These are phyloP conservation scores for Solanum hybrid DNA, from an alignment of 305 asterid species.

Conservation along the genomic window DNA sequence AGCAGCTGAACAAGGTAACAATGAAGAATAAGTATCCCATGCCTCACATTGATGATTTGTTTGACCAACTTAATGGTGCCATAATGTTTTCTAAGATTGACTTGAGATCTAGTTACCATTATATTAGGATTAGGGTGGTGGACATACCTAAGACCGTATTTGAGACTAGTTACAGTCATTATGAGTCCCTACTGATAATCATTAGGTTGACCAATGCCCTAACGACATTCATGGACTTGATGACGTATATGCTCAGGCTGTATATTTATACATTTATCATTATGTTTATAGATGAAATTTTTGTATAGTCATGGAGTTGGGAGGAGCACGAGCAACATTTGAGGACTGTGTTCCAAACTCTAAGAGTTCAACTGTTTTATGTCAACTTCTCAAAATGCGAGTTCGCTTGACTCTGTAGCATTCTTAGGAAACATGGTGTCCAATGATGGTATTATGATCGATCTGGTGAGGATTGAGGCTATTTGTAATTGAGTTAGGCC, in stretches of 20 bases:
- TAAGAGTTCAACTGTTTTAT: not conserved
- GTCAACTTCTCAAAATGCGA: not conserved
- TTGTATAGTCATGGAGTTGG: not conserved
- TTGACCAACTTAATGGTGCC: not conserved
- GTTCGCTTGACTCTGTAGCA: not conserved
- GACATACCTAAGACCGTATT: not conserved
- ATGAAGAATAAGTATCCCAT: not conserved
- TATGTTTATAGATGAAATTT: too few relatives aligned
- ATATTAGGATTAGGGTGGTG: not conserved
- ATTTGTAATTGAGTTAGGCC: not conserved
- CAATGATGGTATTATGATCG: not conserved
- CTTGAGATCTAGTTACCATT: not conserved
- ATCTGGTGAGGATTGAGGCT: not conserved
- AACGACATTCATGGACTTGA: not conserved
- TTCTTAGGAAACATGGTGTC: not conserved
- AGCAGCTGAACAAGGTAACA: not conserved
- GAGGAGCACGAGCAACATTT: not conserved
- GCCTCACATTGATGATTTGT: not conserved
- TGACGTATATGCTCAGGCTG: not conserved
- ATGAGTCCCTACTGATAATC: not conserved
- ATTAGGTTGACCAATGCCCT: not conserved
- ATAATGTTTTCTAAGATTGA: not conserved
- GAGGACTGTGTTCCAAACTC: not conserved
- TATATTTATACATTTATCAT: not conserved
- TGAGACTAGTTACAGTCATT: not conserved